Conservation (phyloP, 495 filamentous ascomycete genomes). For the Trichoderma virens region DNA sequence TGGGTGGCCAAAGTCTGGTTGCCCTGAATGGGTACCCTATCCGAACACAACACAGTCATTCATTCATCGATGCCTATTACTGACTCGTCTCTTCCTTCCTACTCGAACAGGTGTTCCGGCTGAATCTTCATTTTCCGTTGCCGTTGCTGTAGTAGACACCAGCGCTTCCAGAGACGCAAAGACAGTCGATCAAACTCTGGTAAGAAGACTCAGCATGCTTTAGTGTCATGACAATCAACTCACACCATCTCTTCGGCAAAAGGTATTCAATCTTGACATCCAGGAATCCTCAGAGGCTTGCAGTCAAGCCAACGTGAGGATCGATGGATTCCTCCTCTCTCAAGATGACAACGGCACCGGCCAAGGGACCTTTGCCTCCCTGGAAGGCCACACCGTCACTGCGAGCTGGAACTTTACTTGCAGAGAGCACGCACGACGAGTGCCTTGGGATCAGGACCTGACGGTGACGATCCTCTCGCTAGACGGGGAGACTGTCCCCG, state of each 20-base stretch:
- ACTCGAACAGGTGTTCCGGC: neutral
- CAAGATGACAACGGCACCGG: conserved; percentile 25
- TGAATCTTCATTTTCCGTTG: neutral
- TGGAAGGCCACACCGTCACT: conserved; percentile 20
- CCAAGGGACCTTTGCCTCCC: conserved; percentile 23
- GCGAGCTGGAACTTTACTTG: conserved; percentile 42
- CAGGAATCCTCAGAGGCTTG: conserved; percentile 27
- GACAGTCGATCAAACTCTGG: neutral
- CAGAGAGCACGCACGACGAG: conserved; percentile 29
- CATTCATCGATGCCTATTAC: neutral
- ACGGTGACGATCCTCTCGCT: conserved; percentile 36
- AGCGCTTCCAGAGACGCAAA: neutral
- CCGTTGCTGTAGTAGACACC: neutral
- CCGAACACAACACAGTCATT: neutral
- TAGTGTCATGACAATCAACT: neutral
- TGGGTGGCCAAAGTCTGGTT: neutral
- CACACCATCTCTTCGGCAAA: neutral
- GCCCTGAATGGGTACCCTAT: neutral
- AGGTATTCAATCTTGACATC: conserved; percentile 28
- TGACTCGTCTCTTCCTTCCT: neutral
- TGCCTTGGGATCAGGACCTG: conserved; percentile 38
- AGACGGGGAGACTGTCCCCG: conserved; percentile 25
- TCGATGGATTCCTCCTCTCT: conserved; percentile 26
- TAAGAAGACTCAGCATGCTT: neutral
- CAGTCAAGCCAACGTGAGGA: conserved; percentile 28